Conservation (phyloP, 768 basidiomycete species). For the Termitomyces sp. region DNA sequence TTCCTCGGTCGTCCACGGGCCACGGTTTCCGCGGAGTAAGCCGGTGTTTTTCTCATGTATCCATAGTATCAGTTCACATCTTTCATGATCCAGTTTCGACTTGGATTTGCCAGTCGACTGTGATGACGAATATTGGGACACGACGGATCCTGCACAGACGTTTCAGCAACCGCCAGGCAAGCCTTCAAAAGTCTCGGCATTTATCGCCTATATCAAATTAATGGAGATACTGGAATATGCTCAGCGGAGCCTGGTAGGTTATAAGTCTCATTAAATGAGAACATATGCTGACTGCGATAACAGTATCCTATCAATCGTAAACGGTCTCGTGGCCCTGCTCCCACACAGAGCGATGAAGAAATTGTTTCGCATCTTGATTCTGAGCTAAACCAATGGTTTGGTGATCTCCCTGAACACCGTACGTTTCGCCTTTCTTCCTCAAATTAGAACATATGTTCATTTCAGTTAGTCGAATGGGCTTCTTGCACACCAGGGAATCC, state of each 20-base stretch:
- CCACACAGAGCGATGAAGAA: slow-evolving; percentile 32
- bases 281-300: too few relatives aligned
- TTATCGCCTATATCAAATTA: slow-evolving; percentile 50
- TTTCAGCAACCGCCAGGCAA: slow-evolving; percentile 62
- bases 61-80: background rate
- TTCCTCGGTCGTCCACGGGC: slow-evolving; percentile 18
- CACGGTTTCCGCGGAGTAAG: slow-evolving; percentile 14
- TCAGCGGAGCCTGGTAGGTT: slow-evolving; percentile 54
- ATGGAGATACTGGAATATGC: slow-evolving; percentile 58
- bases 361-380: slow-evolving; percentile 72
- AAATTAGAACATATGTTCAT: slow-evolving; percentile 23
- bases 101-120: slow-evolving; percentile 59
- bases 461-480: slow-evolving; percentile 26
- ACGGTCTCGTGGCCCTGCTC: background rate
- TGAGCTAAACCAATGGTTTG: slow-evolving; percentile 71
- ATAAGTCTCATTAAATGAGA: background rate
- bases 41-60: background rate
- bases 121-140: slow-evolving; percentile 70
- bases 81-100: slow-evolving; percentile 51
- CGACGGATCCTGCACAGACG: slow-evolving; percentile 34
- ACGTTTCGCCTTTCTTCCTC: slow-evolving; percentile 33
- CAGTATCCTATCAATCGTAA: slow-evolving; percentile 15
- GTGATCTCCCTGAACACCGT: slow-evolving; percentile 57
- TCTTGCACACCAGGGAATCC: slow-evolving; percentile 27
- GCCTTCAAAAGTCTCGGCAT: slow-evolving; percentile 49